Evolutionary conservation across 2,329 filamentous ascomycete genomes (phyloP).

Genomic region (Aureobasidium sp.): DNA sequence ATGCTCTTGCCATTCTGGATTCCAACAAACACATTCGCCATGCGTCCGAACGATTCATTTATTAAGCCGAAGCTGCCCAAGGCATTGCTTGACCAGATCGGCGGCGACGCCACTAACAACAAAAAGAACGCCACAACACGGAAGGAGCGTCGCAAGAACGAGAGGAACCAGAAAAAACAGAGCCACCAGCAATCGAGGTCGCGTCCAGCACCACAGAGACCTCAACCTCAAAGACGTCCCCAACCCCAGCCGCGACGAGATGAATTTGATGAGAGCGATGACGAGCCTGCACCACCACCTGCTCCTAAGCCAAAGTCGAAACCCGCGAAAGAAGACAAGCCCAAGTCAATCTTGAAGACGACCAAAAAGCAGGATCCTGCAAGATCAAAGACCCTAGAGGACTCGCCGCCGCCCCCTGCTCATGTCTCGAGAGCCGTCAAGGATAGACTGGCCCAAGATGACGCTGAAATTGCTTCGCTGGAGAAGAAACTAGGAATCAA

Average conservation of each 20-base stretch:
- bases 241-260: constrained; percentile 29
- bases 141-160: constrained; percentile 65
- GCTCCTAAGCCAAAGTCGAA: constrained; percentile 19
- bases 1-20: constrained; percentile 1
- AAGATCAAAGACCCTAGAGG: constrained; percentile 14
- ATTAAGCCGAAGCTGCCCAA: constrained; percentile 51
- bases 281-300: constrained; percentile 34
- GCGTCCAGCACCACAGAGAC: constrained; percentile 5
- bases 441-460: constrained; percentile 78
- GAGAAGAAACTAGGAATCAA: constrained; percentile 91
- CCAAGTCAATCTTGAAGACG: constrained; percentile 41
- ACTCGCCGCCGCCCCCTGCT: constrained; percentile 20
- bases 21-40: constrained; percentile 22
- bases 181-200: constrained; percentile 31
- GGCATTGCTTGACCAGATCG: constrained; percentile 49
- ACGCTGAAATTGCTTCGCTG: constrained; percentile 87
- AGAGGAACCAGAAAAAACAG: constrained; percentile 68
- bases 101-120: constrained; percentile 31
- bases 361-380: constrained; percentile 23
- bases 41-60: constrained; percentile 36
- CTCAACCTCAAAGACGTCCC: constrained; percentile 24
- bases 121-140: constrained; percentile 27
- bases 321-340: constrained; percentile 30
- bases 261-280: constrained; percentile 31
- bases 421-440: constrained; percentile 51